A percentile compares a stretch with the other conserved stretches of the same genome.
These are phyloP conservation scores for Clitopilus passeckerianus DNA, from an alignment of 768 basidiomycete genomes.

Conservation along the genomic window DNA sequence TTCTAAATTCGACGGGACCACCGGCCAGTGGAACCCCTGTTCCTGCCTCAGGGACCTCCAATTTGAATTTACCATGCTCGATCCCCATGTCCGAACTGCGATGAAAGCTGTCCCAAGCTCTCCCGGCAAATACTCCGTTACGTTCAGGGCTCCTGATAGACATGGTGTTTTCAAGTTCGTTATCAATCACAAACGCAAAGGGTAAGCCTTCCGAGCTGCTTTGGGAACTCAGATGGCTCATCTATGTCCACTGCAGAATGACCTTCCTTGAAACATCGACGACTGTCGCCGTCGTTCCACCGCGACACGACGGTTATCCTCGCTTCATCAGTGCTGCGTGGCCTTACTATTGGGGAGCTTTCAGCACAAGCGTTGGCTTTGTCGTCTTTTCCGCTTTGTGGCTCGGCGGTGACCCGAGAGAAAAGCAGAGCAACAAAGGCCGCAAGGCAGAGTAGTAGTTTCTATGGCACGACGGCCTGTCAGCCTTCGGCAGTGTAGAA, in stretches of 20 bases:
- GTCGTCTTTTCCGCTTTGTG: slow-evolving; percentile 83
- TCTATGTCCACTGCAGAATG: slow-evolving; percentile 39
- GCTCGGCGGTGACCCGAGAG: slow-evolving; percentile 78
- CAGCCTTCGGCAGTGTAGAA: not conserved
- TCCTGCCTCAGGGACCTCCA: slow-evolving; percentile 76
- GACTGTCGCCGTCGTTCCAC: slow-evolving; percentile 86
- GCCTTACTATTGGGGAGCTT: slow-evolving; percentile 92
- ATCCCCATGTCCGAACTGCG: slow-evolving; percentile 87
- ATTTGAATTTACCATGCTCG: slow-evolving; percentile 97
- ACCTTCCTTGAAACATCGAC: slow-evolving; percentile 70
- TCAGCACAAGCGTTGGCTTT: slow-evolving; percentile 84
- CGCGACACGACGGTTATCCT: slow-evolving; percentile 91
- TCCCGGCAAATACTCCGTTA: slow-evolving; percentile 71
- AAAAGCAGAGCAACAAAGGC: slow-evolving; percentile 47
- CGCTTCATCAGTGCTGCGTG: slow-evolving; percentile 93
- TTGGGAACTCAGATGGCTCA: not conserved
- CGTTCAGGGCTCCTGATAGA: slow-evolving; percentile 88
- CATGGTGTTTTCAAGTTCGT: slow-evolving; percentile 99
- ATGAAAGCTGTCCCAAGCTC: slow-evolving; percentile 52
- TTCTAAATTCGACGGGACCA: slow-evolving; percentile 57
- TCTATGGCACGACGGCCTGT: not conserved
- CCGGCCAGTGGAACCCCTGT: slow-evolving; percentile 65
- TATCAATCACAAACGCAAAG: slow-evolving; percentile 86
- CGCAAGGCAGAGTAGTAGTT: slow-evolving; percentile 36
- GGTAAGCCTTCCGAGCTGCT: slow-evolving; percentile 40